Base-by-base conservation (phyloP, 2,329 filamentous ascomycete genomes). In the Beauveria caledonica region DNA sequence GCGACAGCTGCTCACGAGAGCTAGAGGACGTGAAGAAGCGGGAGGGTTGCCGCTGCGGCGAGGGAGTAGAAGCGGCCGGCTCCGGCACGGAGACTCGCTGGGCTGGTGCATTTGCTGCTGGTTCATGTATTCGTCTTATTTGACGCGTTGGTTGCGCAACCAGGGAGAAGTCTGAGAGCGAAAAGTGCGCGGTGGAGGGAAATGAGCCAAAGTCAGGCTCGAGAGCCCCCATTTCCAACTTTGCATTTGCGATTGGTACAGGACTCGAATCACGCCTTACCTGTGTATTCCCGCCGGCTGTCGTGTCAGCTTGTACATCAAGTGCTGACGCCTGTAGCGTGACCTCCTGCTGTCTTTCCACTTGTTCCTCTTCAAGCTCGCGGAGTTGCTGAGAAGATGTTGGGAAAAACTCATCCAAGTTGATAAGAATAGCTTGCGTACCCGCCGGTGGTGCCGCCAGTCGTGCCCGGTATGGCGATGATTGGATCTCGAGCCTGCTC, bases 321-420 rank as follows among this genome's bases (percentile, higher is more conserved):
- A 21, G 33, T 27, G 7, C 8, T 17, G 36, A 5, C 3, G 19
- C 15, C 21, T 33, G 29, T 25, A 21, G 21, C 11, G 13, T 10
- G 10, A 9, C 13, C 1, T 25, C 8, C 17, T 23, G 23, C 11
- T 52, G 23, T 10, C 25, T 46, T 1, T 27, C 5, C 45, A 45
- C 52, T 17, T 23, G 25, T 64, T 72, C 66, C 62, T 79, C 74
- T 36, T 78, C 77, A 2, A 86, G 69, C 66, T 86, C 82, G 19
- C 77, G 73, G 7, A 76, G 73, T 66, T 83, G 79, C 65, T 86
- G 83, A 0, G 80, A 83, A 0, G 80, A 75, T n/a, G 77, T 80
- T 0, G 81, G 81, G 49, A 84, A 80, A 62, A 84, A 77, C 58
- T 83, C 80, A 44, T 83, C 80, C 8, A 80, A 66, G 62, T 81